Evolutionary conservation across 2,329 filamentous ascomycete genomes (phyloP), one percentile per base, ranked within the genome.

Genomic region (Aspergillus luchuensis): DNA sequence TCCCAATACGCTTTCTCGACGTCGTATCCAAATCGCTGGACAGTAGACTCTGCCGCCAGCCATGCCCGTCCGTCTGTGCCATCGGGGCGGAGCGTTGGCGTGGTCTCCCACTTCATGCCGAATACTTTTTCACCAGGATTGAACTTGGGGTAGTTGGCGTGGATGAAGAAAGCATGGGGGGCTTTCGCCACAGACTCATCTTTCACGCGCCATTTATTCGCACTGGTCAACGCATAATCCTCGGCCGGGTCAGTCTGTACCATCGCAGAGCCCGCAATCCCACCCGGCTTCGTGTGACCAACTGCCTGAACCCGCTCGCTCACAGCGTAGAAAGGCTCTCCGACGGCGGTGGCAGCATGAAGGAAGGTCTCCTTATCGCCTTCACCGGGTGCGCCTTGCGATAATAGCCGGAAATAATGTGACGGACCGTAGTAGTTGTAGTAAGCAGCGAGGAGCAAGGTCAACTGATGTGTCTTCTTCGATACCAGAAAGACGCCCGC

Each of bases 121-220:
- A 78, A 79, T 3, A 79, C 67, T 10, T 74, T 71, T 48, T 74
- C 75, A 4, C 70, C 69, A 0, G 77, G 77, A 47, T 79, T 76
- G 54, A 80, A 76, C 57, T 79, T 79, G 25, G 77, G 77, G 48
- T 76, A 72, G 57, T 78, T 77, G 23, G 76, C 75, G 58, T 79
- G 76, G 36, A 79, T 69, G 45, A 78, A 79, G 57, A 77, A 76
- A 11, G 74, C 65, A 3, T 67, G 72, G 1, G 76, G 75, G 6
- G 75, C 55, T 19, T 69, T 61, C 17, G 70, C 74, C 33, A 71
- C 67, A 1, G 67, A 61, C 3, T 69, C 64, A 55, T 78, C 73
- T 49, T 74, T 71, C 2, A 73, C 68, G 15, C 75, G 73, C 67
- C 71, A 72, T 61, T 70, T 72, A 19, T 67, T 65, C 45, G 75